Conservation (phyloP, 495 filamentous ascomycete genomes). For the Penicillium flavigenum region DNA sequence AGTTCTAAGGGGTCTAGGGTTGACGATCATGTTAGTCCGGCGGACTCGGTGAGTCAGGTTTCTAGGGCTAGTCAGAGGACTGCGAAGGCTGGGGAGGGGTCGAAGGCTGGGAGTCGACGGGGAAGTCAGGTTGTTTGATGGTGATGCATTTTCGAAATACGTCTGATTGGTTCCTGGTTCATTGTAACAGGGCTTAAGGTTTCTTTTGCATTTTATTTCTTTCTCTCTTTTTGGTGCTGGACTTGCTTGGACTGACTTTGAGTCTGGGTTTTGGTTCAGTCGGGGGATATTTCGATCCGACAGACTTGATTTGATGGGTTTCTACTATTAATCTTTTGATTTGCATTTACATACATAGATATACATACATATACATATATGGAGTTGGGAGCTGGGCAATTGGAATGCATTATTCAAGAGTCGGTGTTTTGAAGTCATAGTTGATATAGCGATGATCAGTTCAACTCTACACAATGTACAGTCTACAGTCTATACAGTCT, state of each 20-base stretch:
- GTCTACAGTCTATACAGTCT: not conserved
- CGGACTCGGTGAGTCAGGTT: slow-evolving; percentile 67
- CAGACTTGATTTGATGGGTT: slow-evolving; percentile 10
- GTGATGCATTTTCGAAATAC: not conserved
- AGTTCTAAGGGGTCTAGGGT: slow-evolving; percentile 30
- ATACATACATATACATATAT: slow-evolving; percentile 12
- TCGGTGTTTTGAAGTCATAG: not conserved
- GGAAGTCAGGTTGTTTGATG: slow-evolving; percentile 34
- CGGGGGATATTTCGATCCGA: slow-evolving; percentile 11
- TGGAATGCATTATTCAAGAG: slow-evolving; percentile 6
- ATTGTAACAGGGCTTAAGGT: not conserved
- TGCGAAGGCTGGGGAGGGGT: slow-evolving; percentile 36
- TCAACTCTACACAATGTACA: not conserved
- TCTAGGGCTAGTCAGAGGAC: slow-evolving; percentile 43
- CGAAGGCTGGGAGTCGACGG: slow-evolving; percentile 33
- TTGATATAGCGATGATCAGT: not conserved
- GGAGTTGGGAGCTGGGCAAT: slow-evolving; percentile 9
- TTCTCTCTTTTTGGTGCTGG: slow-evolving; percentile 2
- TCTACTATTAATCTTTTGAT: slow-evolving; percentile 4
- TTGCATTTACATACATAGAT: slow-evolving; percentile 14
- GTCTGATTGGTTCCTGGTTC: not conserved
- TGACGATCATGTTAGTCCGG: slow-evolving; percentile 53
- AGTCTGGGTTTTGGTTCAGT: slow-evolving; percentile 1
- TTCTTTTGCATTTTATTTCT: not conserved
- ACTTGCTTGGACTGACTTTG: slow-evolving; percentile 1